These are phyloP conservation scores for Phytophthora ohioensis DNA, from an alignment of 352 stramenopile species.

Conservation along the genomic window DNA sequence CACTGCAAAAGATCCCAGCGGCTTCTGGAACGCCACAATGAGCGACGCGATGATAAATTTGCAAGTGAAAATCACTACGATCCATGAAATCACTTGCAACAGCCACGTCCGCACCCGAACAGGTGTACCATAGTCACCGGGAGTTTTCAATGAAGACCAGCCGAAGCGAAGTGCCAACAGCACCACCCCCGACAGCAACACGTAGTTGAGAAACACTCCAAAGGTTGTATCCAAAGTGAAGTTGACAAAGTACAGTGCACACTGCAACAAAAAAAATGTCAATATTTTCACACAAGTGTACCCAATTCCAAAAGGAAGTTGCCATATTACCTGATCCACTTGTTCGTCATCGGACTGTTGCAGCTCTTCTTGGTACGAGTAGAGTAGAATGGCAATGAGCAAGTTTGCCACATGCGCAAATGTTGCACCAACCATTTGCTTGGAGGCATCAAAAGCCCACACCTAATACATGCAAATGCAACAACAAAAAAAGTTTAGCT, in stretches of 20 bases:
- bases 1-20: conserved; percentile 61
- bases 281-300: conserved; percentile 7
- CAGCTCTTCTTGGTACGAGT: conserved; percentile 63
- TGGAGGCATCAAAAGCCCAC: conserved; percentile 88
- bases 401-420: conserved; percentile 89
- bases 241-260: conserved; percentile 91
- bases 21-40: conserved; percentile 77
- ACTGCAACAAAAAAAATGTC: conserved; percentile 47
- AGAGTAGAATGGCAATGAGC: conserved; percentile 89
- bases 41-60: conserved; percentile 84
- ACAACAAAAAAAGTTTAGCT: conserved; percentile 7
- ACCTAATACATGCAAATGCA: conserved; percentile 43
- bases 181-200: conserved; percentile 71
- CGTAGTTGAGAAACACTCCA: conserved; percentile 86
- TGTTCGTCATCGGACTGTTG: conserved; percentile 40
- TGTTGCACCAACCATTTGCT: conserved; percentile 87
- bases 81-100: conserved; percentile 80
- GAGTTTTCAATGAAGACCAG: conserved; percentile 68
- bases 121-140: conserved; percentile 85
- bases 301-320: conserved; percentile 2
- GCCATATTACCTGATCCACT: conserved; percentile 60
- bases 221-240: conserved; percentile 90
- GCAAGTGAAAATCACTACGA: conserved; percentile 79
- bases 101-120: conserved; percentile 73
- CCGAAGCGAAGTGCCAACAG: conserved; percentile 60